Evolutionary conservation across 768 basidiomycete genomes (phyloP).

Genomic region (Agaricus blazei): DNA sequence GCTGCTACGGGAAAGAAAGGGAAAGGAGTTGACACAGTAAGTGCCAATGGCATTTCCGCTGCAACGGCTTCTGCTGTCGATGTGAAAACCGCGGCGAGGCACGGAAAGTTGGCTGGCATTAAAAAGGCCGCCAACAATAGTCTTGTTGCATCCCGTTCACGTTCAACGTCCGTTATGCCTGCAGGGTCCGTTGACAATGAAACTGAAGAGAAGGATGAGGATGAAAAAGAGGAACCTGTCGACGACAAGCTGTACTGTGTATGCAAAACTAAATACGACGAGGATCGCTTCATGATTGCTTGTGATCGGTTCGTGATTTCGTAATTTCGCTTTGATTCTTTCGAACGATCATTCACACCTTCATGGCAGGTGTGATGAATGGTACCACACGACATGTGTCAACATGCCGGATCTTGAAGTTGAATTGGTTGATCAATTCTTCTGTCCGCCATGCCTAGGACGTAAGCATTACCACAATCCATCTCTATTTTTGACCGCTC

Average conservation of each 20-base stretch:
- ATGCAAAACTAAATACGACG: constrained; percentile 83
- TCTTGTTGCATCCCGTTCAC: constrained; percentile 46
- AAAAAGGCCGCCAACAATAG: constrained; percentile 17
- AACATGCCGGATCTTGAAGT: constrained; percentile 75
- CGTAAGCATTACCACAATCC: constrained; percentile 44
- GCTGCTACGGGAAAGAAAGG: not conserved
- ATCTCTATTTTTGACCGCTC: not conserved
- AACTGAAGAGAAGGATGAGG: constrained; percentile 40
- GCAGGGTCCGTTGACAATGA: constrained; percentile 31
- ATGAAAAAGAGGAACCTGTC: constrained; percentile 47
- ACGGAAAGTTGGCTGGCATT: constrained; percentile 9
- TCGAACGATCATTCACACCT: not conserved
- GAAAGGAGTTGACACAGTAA: not conserved
- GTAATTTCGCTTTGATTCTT: constrained; percentile 20
- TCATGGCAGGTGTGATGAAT: constrained; percentile 75
- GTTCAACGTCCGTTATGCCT: constrained; percentile 70
- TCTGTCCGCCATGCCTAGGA: constrained; percentile 75
- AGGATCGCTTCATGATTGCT: constrained; percentile 87
- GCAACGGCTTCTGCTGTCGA: constrained; percentile 12
- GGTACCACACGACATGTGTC: constrained; percentile 89
- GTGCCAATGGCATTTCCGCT: constrained; percentile 12
- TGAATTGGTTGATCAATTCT: constrained; percentile 89
- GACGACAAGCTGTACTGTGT: constrained; percentile 78
- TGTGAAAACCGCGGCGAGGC: constrained; percentile 22
- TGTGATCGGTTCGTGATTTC: constrained; percentile 70